A percentile compares a stretch with the other conserved stretches of the same genome.
Evolutionary conservation across 352 stramenopile genomes (phyloP).

Genomic region (Pythium plurisporium): DNA sequence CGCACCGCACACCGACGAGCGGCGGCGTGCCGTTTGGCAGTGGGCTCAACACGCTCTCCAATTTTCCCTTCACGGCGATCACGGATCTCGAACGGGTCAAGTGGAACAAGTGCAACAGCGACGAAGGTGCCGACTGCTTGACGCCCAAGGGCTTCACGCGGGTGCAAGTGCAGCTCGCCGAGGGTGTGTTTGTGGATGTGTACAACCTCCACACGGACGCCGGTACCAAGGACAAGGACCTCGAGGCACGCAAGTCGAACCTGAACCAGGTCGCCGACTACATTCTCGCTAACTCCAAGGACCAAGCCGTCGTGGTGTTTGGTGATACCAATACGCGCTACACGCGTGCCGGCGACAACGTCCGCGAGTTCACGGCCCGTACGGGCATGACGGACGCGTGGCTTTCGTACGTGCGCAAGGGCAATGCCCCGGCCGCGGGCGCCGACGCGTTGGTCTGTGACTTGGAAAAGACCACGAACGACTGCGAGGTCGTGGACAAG

Average conservation of each 20-base stretch:
- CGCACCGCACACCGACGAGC: conserved; percentile 5
- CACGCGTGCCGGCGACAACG: conserved; percentile 40
- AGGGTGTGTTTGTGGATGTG: conserved; percentile 37
- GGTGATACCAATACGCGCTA: conserved; percentile 56
- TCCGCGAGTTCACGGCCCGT: conserved; percentile 27
- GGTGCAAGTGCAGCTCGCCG: conserved; percentile 34
- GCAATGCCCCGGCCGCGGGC: conserved; percentile 24
- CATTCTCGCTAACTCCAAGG: conserved; percentile 36
- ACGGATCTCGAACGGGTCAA: conserved; percentile 36
- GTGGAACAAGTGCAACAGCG: conserved; percentile 40
- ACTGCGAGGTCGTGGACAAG: conserved; percentile 58
- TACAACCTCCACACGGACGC: conserved; percentile 56
- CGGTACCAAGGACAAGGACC: conserved; percentile 25
- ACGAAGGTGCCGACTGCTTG: conserved; percentile 44
- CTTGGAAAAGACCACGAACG: conserved; percentile 28
- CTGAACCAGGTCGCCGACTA: conserved; percentile 43
- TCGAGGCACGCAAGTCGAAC: conserved; percentile 32
- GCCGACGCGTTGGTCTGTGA: conserved; percentile 36
- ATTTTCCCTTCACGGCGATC: conserved; percentile 34
- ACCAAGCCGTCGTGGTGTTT: conserved; percentile 45
- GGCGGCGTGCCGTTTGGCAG: conserved; percentile 31
- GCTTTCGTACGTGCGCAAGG: conserved; percentile 36
- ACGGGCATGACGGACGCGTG: conserved; percentile 38
- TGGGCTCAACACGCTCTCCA: conserved; percentile 44
- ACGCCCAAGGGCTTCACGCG: conserved; percentile 55